Evolutionary conservation across 306 rosid species (phyloP).

Genomic region (Prunus kanzakura): DNA sequence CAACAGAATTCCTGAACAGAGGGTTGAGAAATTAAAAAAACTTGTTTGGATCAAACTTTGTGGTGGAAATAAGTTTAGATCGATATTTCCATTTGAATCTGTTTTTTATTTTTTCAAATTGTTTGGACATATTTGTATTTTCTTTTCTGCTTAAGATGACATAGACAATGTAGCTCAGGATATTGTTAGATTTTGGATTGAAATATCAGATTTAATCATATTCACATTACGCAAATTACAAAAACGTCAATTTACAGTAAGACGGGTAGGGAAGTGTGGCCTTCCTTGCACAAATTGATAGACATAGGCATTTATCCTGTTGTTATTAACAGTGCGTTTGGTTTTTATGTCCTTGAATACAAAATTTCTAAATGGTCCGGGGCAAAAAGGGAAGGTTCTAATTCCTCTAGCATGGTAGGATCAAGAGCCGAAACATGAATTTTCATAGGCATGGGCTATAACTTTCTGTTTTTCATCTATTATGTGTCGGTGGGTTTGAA

Average conservation of each 20-base stretch:
- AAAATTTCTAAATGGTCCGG: too few relatives aligned
- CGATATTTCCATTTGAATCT: too few relatives aligned
- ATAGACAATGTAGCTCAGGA: background rate
- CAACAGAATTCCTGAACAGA: background rate
- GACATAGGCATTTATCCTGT: background rate
- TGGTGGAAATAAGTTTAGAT: background rate
- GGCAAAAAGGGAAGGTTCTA: too few relatives aligned
- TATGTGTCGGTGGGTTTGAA: too few relatives aligned
- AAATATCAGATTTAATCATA: background rate
- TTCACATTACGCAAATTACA: background rate
- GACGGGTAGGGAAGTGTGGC: background rate
- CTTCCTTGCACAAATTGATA: background rate
- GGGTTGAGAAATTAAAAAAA: background rate
- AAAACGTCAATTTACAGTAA: background rate
- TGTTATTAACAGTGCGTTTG: too few relatives aligned
- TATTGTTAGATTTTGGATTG: background rate
- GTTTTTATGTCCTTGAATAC: too few relatives aligned
- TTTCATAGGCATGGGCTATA: too few relatives aligned
- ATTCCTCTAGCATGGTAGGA: too few relatives aligned
- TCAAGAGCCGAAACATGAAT: too few relatives aligned
- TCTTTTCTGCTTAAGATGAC: background rate
- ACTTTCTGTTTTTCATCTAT: too few relatives aligned
- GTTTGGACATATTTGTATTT: background rate
- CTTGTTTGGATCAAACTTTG: too few relatives aligned
- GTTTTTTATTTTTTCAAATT: too few relatives aligned